Evolutionary conservation across 768 basidiomycete species (phyloP), one percentile per base, ranked within the genome.

Genomic region (Boletus sensibilis): DNA sequence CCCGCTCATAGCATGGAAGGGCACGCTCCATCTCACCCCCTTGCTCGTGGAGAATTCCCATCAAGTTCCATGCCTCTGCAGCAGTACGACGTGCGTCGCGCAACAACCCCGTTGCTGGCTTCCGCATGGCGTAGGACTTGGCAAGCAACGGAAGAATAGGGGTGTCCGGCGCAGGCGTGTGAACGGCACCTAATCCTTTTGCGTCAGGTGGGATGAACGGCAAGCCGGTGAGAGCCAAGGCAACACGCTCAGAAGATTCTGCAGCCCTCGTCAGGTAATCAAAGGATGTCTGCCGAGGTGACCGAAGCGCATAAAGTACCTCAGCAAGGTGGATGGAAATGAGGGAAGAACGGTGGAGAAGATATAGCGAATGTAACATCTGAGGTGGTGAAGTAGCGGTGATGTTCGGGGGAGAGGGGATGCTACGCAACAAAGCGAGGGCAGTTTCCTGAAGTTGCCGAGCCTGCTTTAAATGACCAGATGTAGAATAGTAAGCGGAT

Each of bases 341-440:
- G 12, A 92, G 73, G n/a, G 90, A 82, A 16, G 87, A 82, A 39
- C 88, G 85, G 57, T 92, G 89, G 29, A 88, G 78, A 41, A 91
- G 72, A 61, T 81, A 88, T 7, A 88, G 70, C 1, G 76, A 71
- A 66, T 91, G 90, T 38, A 92, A 77, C 6, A 78, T 75, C 52
- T 87, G 81, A 7, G 86, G 79, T 11, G 83, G 76, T 11, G 87
- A 76, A 25, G 78, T 68, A 5, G 77, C 62, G 5, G 77, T 64
- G 5, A 76, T 64, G 7, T 77, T 74, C 10, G 76, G 70, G 11
- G 84, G 78, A 41, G 76, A 71, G n/a, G 65, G 76, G 50, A 86
- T 79, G 34, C 78, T 77, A 44, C 82, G 79, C 53, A 90, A 74
- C 42, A 87, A 72, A 23, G 69, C 62, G 23, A 91, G 77, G 1